Evolutionary conservation across 257 asterid species (phyloP).

Genomic region (Phtheirospermum japonicum): DNA sequence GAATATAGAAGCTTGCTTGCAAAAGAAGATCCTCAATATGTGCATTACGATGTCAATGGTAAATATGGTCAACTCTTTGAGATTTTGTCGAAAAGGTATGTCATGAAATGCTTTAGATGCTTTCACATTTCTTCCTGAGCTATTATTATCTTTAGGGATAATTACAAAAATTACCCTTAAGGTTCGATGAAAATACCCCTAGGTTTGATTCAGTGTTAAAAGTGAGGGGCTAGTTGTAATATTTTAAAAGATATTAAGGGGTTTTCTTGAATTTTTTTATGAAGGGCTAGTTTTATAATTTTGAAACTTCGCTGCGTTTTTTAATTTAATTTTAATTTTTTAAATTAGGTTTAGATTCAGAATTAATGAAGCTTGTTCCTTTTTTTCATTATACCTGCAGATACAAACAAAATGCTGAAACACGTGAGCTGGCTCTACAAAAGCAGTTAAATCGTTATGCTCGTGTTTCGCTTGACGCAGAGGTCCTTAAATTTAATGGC

Average conservation of each 20-base stretch:
- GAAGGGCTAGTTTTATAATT: not conserved
- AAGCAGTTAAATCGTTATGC: constrained; percentile 88
- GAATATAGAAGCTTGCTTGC: constrained; percentile 74
- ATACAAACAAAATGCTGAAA: constrained; percentile 68
- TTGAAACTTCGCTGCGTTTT: not conserved
- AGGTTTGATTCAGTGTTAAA: too few species aligned
- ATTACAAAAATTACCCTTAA: not conserved
- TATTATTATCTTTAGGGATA: constrained; percentile 6
- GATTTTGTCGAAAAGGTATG: constrained; percentile 74
- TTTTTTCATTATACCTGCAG: constrained; percentile 36
- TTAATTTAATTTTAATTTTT: not conserved
- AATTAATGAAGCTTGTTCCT: not conserved
- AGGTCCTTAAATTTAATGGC: constrained; percentile 46
- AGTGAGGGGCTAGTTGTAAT: too few species aligned
- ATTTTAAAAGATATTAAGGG: too few species aligned
- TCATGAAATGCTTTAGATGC: constrained; percentile 16
- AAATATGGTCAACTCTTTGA: constrained; percentile 75
- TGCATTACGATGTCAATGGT: constrained; percentile 75
- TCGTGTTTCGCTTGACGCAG: constrained; percentile 68
- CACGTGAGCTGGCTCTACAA: constrained; percentile 56
- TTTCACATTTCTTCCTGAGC: constrained; percentile 20
- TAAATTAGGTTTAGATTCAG: not conserved
- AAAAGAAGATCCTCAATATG: constrained; percentile 70
- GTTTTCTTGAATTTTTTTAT: too few species aligned
- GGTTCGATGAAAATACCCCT: not conserved